phyloP scores from a whole-genome alignment of 192 early-diverging fungal species.

The Entomortierella beljakovae region DNA sequence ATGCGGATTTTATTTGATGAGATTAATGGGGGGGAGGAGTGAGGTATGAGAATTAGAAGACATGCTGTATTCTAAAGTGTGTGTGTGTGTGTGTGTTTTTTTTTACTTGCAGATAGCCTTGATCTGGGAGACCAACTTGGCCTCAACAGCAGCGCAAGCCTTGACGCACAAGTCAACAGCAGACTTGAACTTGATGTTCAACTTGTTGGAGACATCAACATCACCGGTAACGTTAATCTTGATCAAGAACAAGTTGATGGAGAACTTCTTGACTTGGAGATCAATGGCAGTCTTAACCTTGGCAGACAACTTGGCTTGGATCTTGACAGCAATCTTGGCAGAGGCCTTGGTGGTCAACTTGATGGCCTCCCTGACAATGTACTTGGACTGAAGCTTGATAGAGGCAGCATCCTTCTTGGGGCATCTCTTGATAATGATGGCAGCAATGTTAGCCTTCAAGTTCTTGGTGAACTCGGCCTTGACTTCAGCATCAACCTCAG shows the following conservation, averaged over 20 bases:
- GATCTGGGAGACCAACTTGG: slow-evolving; percentile 37
- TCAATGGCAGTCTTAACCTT: slow-evolving; percentile 48
- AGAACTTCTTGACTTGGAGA: slow-evolving; percentile 53
- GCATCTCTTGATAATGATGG: slow-evolving; percentile 45
- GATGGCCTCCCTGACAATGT: slow-evolving; percentile 37
- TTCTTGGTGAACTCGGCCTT: slow-evolving; percentile 47
- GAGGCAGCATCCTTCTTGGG: slow-evolving; percentile 41
- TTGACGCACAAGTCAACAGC: slow-evolving; percentile 28
- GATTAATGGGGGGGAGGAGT: background rate
- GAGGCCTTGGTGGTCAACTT: slow-evolving; percentile 52
- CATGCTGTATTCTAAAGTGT: background rate
- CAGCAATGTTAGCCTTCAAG: slow-evolving; percentile 47
- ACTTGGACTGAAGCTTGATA: slow-evolving; percentile 43
- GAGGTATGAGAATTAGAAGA: background rate
- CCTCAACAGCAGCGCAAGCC: slow-evolving; percentile 35
- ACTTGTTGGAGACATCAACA: slow-evolving; percentile 28
- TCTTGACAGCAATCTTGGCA: slow-evolving; percentile 36
- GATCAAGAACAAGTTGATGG: slow-evolving; percentile 46
- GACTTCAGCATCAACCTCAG: slow-evolving; percentile 45
- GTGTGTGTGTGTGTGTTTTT: background rate
- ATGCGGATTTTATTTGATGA: background rate
- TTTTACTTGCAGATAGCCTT: slow-evolving; percentile 28
- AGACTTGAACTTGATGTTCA: slow-evolving; percentile 40
- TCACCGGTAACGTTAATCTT: slow-evolving; percentile 42
- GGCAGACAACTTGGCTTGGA: slow-evolving; percentile 30